Base-by-base conservation (phyloP, 768 basidiomycete genomes). In the Scleroderma citrinum region DNA sequence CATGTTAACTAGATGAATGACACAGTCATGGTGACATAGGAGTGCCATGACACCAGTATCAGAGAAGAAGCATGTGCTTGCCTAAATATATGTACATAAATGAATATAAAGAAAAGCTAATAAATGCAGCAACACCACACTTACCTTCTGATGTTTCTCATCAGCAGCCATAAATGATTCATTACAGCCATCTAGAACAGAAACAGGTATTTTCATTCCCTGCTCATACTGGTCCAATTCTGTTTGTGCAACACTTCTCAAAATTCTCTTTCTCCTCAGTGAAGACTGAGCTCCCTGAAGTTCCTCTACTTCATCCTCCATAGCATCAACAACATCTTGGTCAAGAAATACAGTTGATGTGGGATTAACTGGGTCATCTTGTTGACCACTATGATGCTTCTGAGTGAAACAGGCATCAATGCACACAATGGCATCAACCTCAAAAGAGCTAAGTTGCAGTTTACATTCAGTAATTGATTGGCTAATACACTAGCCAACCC, bases 361-460 rank as follows among this genome's bases (percentile, higher is more conserved):
- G 0, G 59, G 56, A 36, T 63, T 57, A 2, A 50, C 54, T 8
- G 44, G 37, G n/a, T 54, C 34, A 1, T 47, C 48, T 24, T 47
- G 48, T 14, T 30, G 35, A 31, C 49, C 53, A 36, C 56, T 44
- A 2, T 55, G 56, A 11, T 32, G 17, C 46, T 69, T 69, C 45
- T 71, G 69, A 20, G 58, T 66, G 40, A 71, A 69, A 50, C 63
- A 66, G 1, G 59, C 62, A 53, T 71, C 69, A 12, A 64, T n/a
- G 41, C 64, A 68, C 3, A 68, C 60, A 26, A 67, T 54, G 11
- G 58, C 46, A 54, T 68, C 62, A 35, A 50, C 26, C 8, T 62
- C 62, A 29, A 2, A 47, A 34, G 42, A 44, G 17, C 23, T 45
- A 45, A 20, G 12, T n/a, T n/a, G n/a, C n/a, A n/a, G n/a, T n/a